phyloP scores from a whole-genome alignment of 208 protist species.

The Crithidia thermophila region DNA sequence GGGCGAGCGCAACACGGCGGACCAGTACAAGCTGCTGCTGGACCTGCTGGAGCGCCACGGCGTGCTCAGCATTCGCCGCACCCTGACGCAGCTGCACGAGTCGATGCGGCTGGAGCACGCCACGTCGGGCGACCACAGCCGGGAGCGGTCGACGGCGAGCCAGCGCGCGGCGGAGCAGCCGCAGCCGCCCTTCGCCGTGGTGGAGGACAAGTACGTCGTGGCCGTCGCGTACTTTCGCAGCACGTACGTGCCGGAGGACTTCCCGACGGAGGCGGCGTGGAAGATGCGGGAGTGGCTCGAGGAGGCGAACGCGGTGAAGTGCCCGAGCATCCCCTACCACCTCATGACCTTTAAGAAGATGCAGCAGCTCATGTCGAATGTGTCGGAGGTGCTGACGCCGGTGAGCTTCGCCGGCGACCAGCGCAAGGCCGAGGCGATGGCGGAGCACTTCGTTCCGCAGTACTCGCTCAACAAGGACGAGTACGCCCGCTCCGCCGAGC shows the following conservation, averaged over 20 bases:
- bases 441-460: slow-evolving; percentile 82
- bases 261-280: slow-evolving; percentile 81
- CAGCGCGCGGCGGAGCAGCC: neutral
- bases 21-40: slow-evolving; percentile 91
- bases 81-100: slow-evolving; percentile 74
- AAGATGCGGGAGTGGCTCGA: slow-evolving; percentile 75
- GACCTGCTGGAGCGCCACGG: slow-evolving; percentile 73
- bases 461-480: slow-evolving; percentile 88
- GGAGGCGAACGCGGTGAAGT: slow-evolving; percentile 91
- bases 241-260: slow-evolving; percentile 94
- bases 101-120: slow-evolving; percentile 47
- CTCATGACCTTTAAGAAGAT: slow-evolving; percentile 96
- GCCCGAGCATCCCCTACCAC: slow-evolving; percentile 95
- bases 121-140: neutral
- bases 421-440: slow-evolving; percentile 46
- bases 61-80: slow-evolving; percentile 85
- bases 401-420: slow-evolving; percentile 60
- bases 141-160: slow-evolving; percentile 2
- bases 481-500: slow-evolving; percentile 29
- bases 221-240: slow-evolving; percentile 94
- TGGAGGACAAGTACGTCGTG: slow-evolving; percentile 64
- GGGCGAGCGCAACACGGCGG: slow-evolving; percentile 92
- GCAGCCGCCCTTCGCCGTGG: slow-evolving; percentile 59
- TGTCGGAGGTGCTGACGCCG: slow-evolving; percentile 60
- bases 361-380: slow-evolving; percentile 92